A percentile compares a stretch with the other conserved stretches of the same genome.
phyloP scores from a whole-genome alignment of 164 flowering plant species.

The grape (Vitis vinifera) region ASM3070453v1 NC_081806.1:5058501-5059000 shows the following conservation, averaged over 20 bases:
- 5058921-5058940: too few species aligned
- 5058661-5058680: not conserved
- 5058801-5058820: too few species aligned
- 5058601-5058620: conserved; percentile 50
- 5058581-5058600: conserved; percentile 50
- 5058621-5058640: conserved; percentile 56
- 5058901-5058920: too few species aligned
- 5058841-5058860: too few species aligned
- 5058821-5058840: too few species aligned
- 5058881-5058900: too few species aligned
- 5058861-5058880: too few species aligned
- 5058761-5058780: too few species aligned
- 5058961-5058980: not conserved
- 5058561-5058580: conserved; percentile 38
- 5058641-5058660: not conserved
- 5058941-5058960: not conserved
- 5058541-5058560: conserved; percentile 35
- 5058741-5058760: too few species aligned
- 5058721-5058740: too few species aligned
- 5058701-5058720: too few species aligned
- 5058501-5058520: conserved; percentile 25
- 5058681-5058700: not conserved
- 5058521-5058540: conserved; percentile 33
- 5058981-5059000: not conserved
- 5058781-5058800: too few species aligned